These are phyloP conservation scores for Trichosanthes cucumerina DNA, from an alignment of 306 rosid species.

Conservation along the genomic window DNA sequence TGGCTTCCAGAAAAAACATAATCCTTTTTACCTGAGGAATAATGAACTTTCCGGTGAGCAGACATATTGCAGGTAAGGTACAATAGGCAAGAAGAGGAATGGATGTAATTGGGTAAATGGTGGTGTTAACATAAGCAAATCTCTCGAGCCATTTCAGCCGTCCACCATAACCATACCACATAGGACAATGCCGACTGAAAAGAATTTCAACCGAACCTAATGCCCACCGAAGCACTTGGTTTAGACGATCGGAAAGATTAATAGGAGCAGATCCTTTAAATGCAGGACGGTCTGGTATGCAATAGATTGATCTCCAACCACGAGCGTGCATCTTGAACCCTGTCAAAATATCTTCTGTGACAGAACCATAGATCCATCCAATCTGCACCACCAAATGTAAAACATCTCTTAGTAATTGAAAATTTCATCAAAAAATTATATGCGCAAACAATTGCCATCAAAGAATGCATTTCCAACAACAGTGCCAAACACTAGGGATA, in stretches of 20 bases:
- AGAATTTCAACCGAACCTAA: conserved; percentile 97
- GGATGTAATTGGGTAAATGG: conserved; percentile 89
- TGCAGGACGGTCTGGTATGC: conserved; percentile 85
- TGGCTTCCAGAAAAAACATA: not conserved
- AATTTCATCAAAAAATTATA: not conserved
- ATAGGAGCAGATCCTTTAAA: conserved; percentile 99
- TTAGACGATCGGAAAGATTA: conserved; percentile 95
- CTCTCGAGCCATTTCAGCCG: conserved; percentile 95
- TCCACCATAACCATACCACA: conserved; percentile 96
- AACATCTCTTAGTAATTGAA: not conserved
- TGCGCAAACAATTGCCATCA: not conserved
- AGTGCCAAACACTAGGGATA: not conserved
- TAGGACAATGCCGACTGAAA: conserved; percentile 85
- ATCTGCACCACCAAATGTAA: conserved; percentile 36
- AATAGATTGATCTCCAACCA: conserved; percentile 95
- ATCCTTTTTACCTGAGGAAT: conserved; percentile 71
- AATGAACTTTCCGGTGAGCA: conserved; percentile 90
- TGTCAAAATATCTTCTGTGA: conserved; percentile 96
- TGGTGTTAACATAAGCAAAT: conserved; percentile 91
- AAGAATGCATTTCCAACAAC: not conserved
- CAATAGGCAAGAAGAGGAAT: conserved; percentile 91
- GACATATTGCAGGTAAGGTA: conserved; percentile 93
- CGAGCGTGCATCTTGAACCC: conserved; percentile 99
- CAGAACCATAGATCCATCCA: conserved; percentile 99
- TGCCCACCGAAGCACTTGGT: conserved; percentile 99